A percentile compares a stretch with the other conserved stretches of the same genome.
Evolutionary conservation across 306 rosid species (phyloP).

Genomic region (Quercus dentata): DNA sequence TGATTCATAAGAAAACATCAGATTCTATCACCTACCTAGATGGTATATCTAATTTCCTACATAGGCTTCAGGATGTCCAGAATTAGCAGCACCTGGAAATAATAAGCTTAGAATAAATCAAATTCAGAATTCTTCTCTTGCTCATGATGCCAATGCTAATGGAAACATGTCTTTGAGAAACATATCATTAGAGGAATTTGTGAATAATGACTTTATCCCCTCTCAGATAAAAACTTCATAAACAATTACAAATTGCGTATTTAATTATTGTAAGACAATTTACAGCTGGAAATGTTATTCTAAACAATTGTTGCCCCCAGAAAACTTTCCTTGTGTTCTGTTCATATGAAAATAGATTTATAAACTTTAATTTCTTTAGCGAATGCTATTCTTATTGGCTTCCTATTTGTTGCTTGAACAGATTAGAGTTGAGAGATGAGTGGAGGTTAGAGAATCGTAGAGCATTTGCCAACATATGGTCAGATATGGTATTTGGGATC

Average conservation of each 20-base stretch:
- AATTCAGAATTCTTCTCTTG: not conserved
- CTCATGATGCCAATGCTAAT: not conserved
- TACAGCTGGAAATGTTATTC: not conserved
- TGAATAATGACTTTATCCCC: not conserved
- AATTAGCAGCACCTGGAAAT: too few species aligned
- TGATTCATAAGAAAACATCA: too few species aligned
- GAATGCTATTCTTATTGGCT: constrained; percentile 23
- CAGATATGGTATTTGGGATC: constrained; percentile 82
- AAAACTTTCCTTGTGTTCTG: not conserved
- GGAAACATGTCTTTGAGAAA: not conserved
- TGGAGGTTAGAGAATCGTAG: constrained; percentile 87
- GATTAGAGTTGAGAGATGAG: constrained; percentile 87
- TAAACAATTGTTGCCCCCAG: not conserved
- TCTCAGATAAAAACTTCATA: not conserved
- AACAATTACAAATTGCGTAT: not conserved
- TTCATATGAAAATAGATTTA: not conserved
- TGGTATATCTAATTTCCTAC: too few species aligned
- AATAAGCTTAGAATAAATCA: not conserved
- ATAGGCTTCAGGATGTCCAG: too few species aligned
- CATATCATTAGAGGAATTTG: not conserved
- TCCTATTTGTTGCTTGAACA: constrained; percentile 40
- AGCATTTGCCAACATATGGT: constrained; percentile 98
- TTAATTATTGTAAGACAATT: not conserved
- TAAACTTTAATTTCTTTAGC: constrained; percentile 9
- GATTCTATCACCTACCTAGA: too few species aligned